Base-by-base conservation (phyloP, 2,329 filamentous ascomycete species). In the Proliferodiscus dingleyae region DNA sequence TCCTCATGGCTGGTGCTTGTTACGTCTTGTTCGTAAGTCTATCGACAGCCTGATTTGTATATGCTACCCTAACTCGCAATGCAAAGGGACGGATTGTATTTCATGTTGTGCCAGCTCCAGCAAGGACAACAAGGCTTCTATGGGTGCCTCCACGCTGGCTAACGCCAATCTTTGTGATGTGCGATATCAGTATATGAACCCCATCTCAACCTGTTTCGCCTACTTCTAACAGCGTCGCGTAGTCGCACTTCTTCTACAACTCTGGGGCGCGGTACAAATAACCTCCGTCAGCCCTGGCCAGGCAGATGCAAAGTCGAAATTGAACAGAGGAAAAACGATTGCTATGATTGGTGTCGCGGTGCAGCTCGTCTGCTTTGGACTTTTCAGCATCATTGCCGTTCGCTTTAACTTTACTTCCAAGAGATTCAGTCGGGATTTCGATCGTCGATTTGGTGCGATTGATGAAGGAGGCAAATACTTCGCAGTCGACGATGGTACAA, bases 361-460 rank as follows among this genome's bases (percentile, higher is more conserved):
- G 1, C 71, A 74, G 46, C 61, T 75, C 10, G 55, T 53, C 0
- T 71, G 68, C 1, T 74, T 74, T 46, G 70, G 71, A 1, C 58
- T 74, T 2, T 74, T 75, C 45, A 65, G 63, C 4, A 45, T 75
- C 21, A 59, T 72, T 5, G 70, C 71, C 1, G 59, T 66, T 3
- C 66, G 71, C 5, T 75, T 74, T 53, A 69, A 73, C 50, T 71
- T 72, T 43, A 69, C 66, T 4, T 70, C 68, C 1, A 66, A 62
- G 45, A 57, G 56, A 19, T 71, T 71, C 52, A 53, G 52, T 4
- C 50, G 54, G 5, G 49, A 50, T 9, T 56, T 66, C 7, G 50
- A 60, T 15, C 51, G 64, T 45, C 56, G 63, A 19, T 54, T 64
- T 28, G 40, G 5, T 10, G 28, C 16, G 4, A 23, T 28, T 1